A percentile compares a stretch with the other conserved stretches of the same genome.
These are phyloP conservation scores for Coemansia sp. DNA, from an alignment of 192 early-diverging fungal species.

Conservation along the genomic window DNA sequence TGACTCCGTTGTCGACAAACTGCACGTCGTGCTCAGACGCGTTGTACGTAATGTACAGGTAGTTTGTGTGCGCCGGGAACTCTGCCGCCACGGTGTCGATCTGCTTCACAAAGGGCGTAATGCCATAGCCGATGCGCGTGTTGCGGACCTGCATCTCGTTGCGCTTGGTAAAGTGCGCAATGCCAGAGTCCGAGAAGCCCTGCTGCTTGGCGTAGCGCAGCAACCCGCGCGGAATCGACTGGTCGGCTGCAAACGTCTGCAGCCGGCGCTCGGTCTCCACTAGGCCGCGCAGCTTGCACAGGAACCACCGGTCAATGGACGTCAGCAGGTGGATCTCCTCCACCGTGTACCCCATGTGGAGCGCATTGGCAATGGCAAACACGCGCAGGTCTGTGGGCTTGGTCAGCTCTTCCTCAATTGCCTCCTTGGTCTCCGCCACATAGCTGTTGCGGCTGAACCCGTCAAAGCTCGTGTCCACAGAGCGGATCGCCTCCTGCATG, in stretches of 20 bases:
- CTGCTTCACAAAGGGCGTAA: constrained; percentile 95
- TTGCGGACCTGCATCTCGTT: constrained; percentile 89
- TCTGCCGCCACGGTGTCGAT: constrained; percentile 99
- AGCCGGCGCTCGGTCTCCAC: constrained; percentile 75
- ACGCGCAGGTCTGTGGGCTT: constrained; percentile 92
- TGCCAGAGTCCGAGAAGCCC: constrained; percentile 86
- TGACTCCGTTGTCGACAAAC: constrained; percentile 92
- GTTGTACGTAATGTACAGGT: constrained; percentile 98
- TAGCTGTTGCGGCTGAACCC: constrained; percentile 77
- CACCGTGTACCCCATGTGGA: constrained; percentile 89
- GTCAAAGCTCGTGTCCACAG: constrained; percentile 81
- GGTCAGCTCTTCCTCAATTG: constrained; percentile 84
- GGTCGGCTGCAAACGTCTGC: constrained; percentile 39
- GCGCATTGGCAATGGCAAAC: constrained; percentile 94
- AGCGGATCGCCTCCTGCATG: constrained; percentile 93
- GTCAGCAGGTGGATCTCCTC: constrained; percentile 90
- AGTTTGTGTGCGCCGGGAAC: constrained; percentile 98
- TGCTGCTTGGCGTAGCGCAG: constrained; percentile 85
- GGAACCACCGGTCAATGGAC: constrained; percentile 96
- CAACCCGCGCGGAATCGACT: constrained; percentile 57
- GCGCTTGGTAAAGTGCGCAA: constrained; percentile 60
- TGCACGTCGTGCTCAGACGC: constrained; percentile 86
- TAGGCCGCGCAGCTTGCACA: constrained; percentile 89
- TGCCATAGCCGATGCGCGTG: constrained; percentile 70
- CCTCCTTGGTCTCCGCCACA: constrained; percentile 55